phyloP scores from a whole-genome alignment of 192 early-diverging fungal genomes.

The Dissophora ornata region DNA sequence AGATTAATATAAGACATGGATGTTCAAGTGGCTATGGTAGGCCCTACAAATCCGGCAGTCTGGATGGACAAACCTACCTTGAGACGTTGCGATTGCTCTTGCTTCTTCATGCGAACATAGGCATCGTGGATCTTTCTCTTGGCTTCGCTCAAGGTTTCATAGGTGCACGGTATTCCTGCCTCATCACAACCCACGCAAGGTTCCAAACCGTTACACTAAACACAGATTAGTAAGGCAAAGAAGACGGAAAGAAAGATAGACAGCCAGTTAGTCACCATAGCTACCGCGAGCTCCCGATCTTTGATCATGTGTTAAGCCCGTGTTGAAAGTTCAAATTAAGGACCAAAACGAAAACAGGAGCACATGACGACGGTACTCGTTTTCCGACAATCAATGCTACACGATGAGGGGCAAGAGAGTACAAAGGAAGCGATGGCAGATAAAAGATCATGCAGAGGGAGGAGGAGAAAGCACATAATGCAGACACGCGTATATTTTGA shows the following conservation, averaged over 20 bases:
- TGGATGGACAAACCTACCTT: constrained; percentile 18
- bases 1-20: neutral
- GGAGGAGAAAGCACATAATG: too few species aligned
- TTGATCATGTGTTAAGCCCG: too few species aligned
- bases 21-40: neutral
- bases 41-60: neutral
- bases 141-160: constrained; percentile 26
- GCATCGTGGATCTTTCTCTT: constrained; percentile 36
- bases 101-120: constrained; percentile 28
- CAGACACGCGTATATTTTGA: too few species aligned
- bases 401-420: too few species aligned
- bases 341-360: too few species aligned
- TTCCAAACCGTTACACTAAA: constrained; percentile 50
- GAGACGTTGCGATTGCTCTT: constrained; percentile 26
- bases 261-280: neutral
- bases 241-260: neutral
- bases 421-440: too few species aligned
- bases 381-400: too few species aligned
- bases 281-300: too few species aligned
- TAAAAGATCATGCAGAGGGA: too few species aligned
- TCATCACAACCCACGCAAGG: constrained; percentile 36
- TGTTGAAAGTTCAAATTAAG: too few species aligned
- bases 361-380: too few species aligned
- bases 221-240: neutral
- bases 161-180: constrained; percentile 19